phyloP scores from a whole-genome alignment of 1,284 basidiomycete species.

The Coniferiporia sulphurascens region DNA sequence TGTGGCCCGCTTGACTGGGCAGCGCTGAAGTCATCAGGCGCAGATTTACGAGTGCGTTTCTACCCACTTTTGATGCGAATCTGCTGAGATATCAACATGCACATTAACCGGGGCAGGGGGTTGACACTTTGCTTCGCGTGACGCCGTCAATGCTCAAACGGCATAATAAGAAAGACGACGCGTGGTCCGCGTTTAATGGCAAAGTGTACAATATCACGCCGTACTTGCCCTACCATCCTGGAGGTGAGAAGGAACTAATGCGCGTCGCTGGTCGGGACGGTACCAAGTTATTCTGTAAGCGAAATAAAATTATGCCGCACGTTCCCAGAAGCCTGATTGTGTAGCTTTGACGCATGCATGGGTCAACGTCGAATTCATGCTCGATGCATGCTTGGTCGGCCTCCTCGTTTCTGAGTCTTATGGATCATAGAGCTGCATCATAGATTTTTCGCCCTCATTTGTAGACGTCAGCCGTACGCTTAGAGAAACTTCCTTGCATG shows the following conservation, averaged over 20 bases:
- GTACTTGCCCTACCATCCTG: slow-evolving; percentile 91
- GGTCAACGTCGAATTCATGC: slow-evolving; percentile 58
- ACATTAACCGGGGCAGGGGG: slow-evolving; percentile 41
- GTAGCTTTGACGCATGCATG: slow-evolving; percentile 56
- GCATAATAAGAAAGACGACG: slow-evolving; percentile 84
- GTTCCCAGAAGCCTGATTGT: background rate
- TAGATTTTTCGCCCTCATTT: background rate
- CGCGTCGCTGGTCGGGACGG: slow-evolving; percentile 95
- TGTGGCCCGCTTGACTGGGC: slow-evolving; percentile 96
- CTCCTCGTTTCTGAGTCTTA: slow-evolving; percentile 39
- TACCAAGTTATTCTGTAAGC: slow-evolving; percentile 86
- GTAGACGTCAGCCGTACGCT: background rate
- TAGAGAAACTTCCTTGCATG: background rate
- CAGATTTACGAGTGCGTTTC: slow-evolving; percentile 65
- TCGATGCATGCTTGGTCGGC: slow-evolving; percentile 55
- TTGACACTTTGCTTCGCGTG: slow-evolving; percentile 65
- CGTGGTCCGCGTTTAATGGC: slow-evolving; percentile 90
- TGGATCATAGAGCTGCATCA: slow-evolving; percentile 6
- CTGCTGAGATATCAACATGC: slow-evolving; percentile 15
- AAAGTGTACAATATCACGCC: slow-evolving; percentile 97
- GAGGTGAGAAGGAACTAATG: slow-evolving; percentile 92
- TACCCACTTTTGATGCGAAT: background rate
- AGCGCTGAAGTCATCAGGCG: slow-evolving; percentile 72
- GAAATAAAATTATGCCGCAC: background rate
- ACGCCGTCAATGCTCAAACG: slow-evolving; percentile 80